Evolutionary conservation across 2,329 filamentous ascomycete genomes (phyloP), one percentile per base, ranked within the genome.

Genomic region (Penicillium hesseltinei): DNA sequence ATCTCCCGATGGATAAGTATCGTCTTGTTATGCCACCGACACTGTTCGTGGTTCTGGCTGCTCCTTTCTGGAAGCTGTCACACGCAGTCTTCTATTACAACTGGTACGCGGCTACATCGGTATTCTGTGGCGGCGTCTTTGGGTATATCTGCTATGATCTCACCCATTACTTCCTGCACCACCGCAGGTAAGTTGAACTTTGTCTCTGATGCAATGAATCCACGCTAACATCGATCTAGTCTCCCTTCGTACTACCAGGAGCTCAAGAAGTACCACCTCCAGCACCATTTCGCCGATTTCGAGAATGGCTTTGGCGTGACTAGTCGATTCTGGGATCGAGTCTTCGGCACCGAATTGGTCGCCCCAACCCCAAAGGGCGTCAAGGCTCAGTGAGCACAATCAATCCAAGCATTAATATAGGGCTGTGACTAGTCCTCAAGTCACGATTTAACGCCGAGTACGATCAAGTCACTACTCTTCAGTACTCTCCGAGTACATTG

Each of bases 141-240:
- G 94, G 94, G 56, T 99, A 99, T 74, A 84, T 97, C 61, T 92
- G 89, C 81, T 99, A 99, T 78, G 94, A 99, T 74, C 71, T 97
- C 80, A 99, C 94, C 2, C 94, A 99, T 76, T 99, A 97, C 82
- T 99, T 99, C 83, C 84, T 99, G 39, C 94, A 99, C 75, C 94
- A 99, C 79, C 86, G 89, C 78, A 95, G 91, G 83, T 87, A 73
- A 74, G 83, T 81, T 39, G 54, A 27, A n/a, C 21, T 4, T 23
- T 15, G n/a, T 19, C 44, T 27, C 31, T 29, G 17, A 27, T 40
- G 10, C 5, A 19, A 57, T 47, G 27, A 19, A 21, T 25, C 25
- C 8, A 53, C 42, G 42, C 62, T 66, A 57, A 67, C 49, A n/a
- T 21, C 13, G 36, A 33, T 50, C 1, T 58, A 86, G 84, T 68